Conservation (phyloP, 208 protist genomes). For the Herpetomonas samuelpessoai region DNA sequence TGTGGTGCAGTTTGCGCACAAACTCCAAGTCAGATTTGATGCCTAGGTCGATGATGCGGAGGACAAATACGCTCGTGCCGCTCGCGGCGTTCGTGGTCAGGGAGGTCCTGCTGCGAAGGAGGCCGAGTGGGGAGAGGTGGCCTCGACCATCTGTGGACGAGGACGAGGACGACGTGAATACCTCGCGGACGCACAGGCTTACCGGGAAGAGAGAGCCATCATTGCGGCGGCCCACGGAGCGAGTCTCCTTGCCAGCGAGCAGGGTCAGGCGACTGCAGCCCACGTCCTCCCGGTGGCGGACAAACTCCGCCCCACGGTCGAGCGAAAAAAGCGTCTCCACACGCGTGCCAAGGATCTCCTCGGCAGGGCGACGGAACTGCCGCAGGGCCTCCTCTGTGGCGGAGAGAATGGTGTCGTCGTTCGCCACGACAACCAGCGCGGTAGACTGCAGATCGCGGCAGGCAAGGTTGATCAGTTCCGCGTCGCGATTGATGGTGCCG, state of each 20-base stretch:
- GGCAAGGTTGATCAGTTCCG: conserved; percentile 13
- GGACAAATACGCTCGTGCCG: not conserved
- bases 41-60: conserved; percentile 5
- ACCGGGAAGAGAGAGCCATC: conserved; percentile 20
- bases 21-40: conserved; percentile 12
- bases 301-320: conserved; percentile 7
- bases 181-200: conserved; percentile 21
- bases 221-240: conserved; percentile 5
- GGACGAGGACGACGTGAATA: conserved; percentile 4
- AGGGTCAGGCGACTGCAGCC: conserved; percentile 5
- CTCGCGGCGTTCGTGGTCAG: not conserved
- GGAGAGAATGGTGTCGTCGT: conserved; percentile 6
- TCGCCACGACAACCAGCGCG: conserved; percentile 7
- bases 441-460: not conserved
- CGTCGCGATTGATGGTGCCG: conserved; percentile 13
- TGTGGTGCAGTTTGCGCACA: conserved; percentile 7
- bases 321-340: conserved; percentile 16
- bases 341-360: conserved; percentile 5
- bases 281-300: conserved; percentile 15
- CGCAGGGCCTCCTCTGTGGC: not conserved
- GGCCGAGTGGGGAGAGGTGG: too few species aligned
- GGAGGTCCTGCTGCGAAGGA: not conserved
- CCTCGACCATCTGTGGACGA: too few species aligned
- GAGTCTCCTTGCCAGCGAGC: conserved; percentile 7
- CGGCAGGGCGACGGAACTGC: not conserved